A percentile compares a stretch with the other conserved stretches of the same genome.
Evolutionary conservation across 768 basidiomycete species (phyloP).

Genomic region (Boletus speciosus): DNA sequence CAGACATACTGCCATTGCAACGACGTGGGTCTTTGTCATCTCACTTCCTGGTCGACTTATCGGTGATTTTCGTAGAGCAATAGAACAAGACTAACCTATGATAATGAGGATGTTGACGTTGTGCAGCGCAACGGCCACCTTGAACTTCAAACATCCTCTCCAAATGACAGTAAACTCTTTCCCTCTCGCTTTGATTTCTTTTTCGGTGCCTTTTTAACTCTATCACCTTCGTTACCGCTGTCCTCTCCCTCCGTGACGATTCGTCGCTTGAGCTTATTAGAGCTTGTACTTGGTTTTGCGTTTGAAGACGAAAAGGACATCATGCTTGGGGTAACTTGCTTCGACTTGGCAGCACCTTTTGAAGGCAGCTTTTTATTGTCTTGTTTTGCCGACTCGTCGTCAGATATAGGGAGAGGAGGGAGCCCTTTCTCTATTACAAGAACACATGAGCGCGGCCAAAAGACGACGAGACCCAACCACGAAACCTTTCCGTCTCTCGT

Average conservation of each 20-base stretch:
- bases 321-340: conserved; percentile 24
- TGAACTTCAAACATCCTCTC: conserved; percentile 29
- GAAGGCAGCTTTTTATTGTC: conserved; percentile 30
- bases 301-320: conserved; percentile 42
- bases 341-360: conserved; percentile 21
- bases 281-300: conserved; percentile 20
- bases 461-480: conserved; percentile 11
- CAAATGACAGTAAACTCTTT: conserved; percentile 39
- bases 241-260: conserved; percentile 33
- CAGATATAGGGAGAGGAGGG: conserved; percentile 45
- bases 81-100: conserved; percentile 6
- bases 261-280: conserved; percentile 35
- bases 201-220: conserved; percentile 34
- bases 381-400: conserved; percentile 17
- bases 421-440: conserved; percentile 56
- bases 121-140: neutral
- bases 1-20: neutral
- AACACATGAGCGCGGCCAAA: conserved; percentile 1
- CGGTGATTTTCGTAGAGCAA: neutral
- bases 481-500: conserved; percentile 68
- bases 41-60: neutral
- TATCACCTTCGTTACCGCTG: conserved; percentile 21
- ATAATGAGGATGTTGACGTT: neutral
- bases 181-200: conserved; percentile 53
- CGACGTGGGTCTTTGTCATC: neutral